A percentile compares a stretch with the other conserved stretches of the same genome.
Evolutionary conservation across 2,329 filamentous ascomycete species (phyloP).

Genomic region (Paecilomyces dactylethromorphus): DNA sequence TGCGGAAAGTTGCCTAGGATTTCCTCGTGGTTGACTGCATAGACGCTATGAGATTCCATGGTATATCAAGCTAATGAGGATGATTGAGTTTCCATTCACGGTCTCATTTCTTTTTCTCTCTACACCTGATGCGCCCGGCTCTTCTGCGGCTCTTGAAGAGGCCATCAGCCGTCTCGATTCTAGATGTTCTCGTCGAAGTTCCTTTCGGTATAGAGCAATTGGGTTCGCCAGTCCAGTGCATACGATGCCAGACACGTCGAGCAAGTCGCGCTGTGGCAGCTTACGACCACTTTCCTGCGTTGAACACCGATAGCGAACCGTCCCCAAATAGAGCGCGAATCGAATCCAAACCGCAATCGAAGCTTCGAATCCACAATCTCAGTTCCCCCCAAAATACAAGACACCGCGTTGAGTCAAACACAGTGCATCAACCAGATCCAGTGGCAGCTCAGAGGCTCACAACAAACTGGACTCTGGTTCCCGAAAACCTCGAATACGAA

Average conservation of each 20-base stretch:
- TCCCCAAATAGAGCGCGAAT: neutral
- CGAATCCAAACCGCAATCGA: slow-evolving; percentile 7
- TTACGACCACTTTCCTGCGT: slow-evolving; percentile 4
- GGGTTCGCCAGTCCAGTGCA: slow-evolving; percentile 17
- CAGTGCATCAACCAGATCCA: neutral
- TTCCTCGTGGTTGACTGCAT: neutral
- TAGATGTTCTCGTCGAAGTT: slow-evolving; percentile 24
- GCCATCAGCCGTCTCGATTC: slow-evolving; percentile 33
- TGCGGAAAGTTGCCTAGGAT: neutral
- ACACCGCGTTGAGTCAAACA: neutral
- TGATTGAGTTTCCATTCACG: slow-evolving; percentile 14
- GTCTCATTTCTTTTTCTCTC: slow-evolving; percentile 6
- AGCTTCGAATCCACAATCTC: slow-evolving; percentile 23
- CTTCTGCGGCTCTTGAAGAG: slow-evolving; percentile 37
- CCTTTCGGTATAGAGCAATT: slow-evolving; percentile 28
- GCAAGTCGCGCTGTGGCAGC: slow-evolving; percentile 4
- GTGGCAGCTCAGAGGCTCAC: slow-evolving; percentile 1
- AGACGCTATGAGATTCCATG: neutral
- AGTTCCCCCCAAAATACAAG: slow-evolving; percentile 8
- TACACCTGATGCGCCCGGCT: slow-evolving; percentile 35
- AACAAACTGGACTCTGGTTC: slow-evolving; percentile 19
- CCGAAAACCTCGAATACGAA: slow-evolving; percentile 33
- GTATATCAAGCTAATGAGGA: slow-evolving; percentile 11
- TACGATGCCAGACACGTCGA: slow-evolving; percentile 20
- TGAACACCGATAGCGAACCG: slow-evolving; percentile 1